These are phyloP conservation scores for Leccinum boreale DNA, from an alignment of 768 basidiomycete genomes.

Conservation along the genomic window DNA sequence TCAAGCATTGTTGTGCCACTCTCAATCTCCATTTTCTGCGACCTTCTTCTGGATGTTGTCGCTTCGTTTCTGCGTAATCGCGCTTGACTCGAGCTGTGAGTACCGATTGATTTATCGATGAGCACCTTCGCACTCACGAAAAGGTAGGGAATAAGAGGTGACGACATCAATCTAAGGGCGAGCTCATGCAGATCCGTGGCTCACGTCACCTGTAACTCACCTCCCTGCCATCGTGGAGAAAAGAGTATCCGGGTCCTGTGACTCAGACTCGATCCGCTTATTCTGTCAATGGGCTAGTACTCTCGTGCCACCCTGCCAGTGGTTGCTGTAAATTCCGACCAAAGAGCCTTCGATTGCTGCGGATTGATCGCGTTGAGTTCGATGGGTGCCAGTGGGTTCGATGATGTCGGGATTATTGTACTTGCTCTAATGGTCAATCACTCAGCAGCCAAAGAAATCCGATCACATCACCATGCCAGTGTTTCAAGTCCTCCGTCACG, in stretches of 20 bases:
- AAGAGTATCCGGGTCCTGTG: neutral
- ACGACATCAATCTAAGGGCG: slow-evolving; percentile 12
- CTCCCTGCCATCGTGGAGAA: neutral
- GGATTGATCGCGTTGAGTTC: neutral
- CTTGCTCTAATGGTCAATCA: too few relatives aligned
- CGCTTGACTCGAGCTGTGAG: slow-evolving; percentile 30
- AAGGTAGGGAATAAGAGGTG: slow-evolving; percentile 17
- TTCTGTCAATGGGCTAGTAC: neutral
- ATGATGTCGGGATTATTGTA: too few relatives aligned
- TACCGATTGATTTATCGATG: neutral
- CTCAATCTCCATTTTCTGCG: slow-evolving; percentile 55
- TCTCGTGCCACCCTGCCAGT: neutral
- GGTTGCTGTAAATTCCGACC: too few relatives aligned
- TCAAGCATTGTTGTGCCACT: slow-evolving; percentile 51
- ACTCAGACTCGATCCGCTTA: neutral
- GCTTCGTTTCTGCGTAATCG: slow-evolving; percentile 44
- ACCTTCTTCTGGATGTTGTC: slow-evolving; percentile 48
- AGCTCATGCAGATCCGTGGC: too few relatives aligned
- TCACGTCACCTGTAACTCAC: neutral
- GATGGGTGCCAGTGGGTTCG: too few relatives aligned
- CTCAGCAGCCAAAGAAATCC: neutral
- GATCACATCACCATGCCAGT: neutral
- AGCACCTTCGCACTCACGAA: slow-evolving; percentile 13
- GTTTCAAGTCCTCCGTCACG: neutral
- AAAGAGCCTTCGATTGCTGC: neutral